Evolutionary conservation across 495 filamentous ascomycete genomes (phyloP).

Genomic region (Neurospora sp.): DNA sequence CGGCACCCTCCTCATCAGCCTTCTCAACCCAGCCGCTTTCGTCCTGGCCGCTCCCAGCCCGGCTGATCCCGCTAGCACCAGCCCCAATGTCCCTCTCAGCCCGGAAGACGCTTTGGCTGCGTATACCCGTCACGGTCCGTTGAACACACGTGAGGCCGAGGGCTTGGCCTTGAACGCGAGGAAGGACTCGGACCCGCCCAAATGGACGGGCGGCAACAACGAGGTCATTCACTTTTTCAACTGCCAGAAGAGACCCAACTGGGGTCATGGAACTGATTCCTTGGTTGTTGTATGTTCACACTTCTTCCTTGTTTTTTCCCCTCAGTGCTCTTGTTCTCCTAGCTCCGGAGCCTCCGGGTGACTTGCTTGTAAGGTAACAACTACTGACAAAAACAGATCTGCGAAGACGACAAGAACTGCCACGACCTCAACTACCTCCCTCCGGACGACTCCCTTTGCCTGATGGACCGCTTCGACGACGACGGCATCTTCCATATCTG

Average conservation of each 20-base stretch:
- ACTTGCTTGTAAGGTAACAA: neutral
- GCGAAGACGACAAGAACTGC: neutral
- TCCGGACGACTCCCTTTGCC: neutral
- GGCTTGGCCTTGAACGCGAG: neutral
- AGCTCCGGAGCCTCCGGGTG: neutral
- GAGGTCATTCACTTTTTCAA: neutral
- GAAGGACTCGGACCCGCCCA: neutral
- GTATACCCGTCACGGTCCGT: neutral
- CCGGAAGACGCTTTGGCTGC: neutral
- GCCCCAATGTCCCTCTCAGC: neutral
- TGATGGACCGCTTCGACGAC: neutral
- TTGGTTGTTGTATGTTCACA: neutral
- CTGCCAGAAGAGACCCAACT: neutral
- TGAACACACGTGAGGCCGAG: neutral
- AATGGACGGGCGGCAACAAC: neutral
- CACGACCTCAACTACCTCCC: neutral
- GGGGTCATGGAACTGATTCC: neutral
- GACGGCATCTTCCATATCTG: neutral
- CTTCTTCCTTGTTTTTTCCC: neutral
- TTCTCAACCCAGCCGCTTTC: neutral
- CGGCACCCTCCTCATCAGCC: neutral
- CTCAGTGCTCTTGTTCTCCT: neutral
- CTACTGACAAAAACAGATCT: neutral
- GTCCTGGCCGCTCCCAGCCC: neutral
- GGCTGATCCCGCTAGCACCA: neutral